These are phyloP conservation scores for Diatrype stigma DNA, from an alignment of 2,329 filamentous ascomycete species.

Conservation along the genomic window DNA sequence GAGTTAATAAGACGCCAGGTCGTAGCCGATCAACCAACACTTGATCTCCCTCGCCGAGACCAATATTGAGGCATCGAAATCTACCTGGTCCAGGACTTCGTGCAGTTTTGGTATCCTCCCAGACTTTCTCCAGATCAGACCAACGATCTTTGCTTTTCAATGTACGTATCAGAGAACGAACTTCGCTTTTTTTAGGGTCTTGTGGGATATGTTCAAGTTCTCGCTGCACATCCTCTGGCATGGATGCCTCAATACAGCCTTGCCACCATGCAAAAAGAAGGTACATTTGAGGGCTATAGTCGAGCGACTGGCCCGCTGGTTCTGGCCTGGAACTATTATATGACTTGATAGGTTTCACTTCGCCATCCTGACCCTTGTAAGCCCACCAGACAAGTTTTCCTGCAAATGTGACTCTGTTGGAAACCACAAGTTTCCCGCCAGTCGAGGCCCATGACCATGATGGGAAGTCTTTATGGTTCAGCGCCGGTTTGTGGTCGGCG, in stretches of 20 bases:
- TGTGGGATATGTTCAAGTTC: background rate
- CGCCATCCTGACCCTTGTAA: background rate
- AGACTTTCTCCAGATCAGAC: too few species aligned
- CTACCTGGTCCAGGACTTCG: background rate
- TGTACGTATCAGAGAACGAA: background rate
- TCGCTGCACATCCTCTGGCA: background rate
- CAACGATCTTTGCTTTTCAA: background rate
- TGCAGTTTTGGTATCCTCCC: too few species aligned
- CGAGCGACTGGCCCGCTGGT: too few species aligned
- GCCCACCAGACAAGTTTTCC: background rate
- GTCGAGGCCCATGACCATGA: constrained; percentile 1
- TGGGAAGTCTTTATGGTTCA: background rate
- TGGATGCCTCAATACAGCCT: background rate
- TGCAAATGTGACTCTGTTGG: background rate
- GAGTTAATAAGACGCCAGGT: background rate
- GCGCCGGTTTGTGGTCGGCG: background rate
- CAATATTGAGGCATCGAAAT: background rate
- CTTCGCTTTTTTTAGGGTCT: background rate
- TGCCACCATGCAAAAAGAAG: background rate
- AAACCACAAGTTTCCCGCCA: background rate
- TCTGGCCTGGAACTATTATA: background rate
- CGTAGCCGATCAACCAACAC: background rate
- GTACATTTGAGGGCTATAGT: background rate
- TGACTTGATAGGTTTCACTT: background rate
- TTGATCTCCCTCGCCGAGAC: background rate